These are phyloP conservation scores for Leishmania lainsoni DNA, from an alignment of 208 protist genomes.

Conservation along the genomic window DNA sequence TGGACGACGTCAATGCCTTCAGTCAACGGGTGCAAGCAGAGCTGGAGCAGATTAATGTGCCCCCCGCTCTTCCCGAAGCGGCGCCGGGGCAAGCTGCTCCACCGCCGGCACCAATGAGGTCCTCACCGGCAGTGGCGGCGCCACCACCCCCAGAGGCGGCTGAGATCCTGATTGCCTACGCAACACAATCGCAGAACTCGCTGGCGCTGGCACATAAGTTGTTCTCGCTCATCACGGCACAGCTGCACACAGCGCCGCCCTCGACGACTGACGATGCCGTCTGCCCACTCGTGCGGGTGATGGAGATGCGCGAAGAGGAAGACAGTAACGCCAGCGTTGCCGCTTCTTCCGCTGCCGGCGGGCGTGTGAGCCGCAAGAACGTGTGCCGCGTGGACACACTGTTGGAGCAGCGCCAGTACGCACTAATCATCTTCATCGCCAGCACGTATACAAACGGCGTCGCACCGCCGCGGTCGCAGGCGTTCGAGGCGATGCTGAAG, in stretches of 20 bases:
- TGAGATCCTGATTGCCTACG: slow-evolving; percentile 73
- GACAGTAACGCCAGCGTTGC: neutral
- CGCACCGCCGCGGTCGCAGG: slow-evolving; percentile 61
- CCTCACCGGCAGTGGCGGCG: neutral
- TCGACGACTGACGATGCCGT: neutral
- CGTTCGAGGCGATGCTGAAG: slow-evolving; percentile 71
- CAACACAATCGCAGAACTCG: slow-evolving; percentile 60
- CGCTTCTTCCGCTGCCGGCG: neutral
- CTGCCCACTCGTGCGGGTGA: slow-evolving; percentile 19
- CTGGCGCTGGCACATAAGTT: slow-evolving; percentile 69
- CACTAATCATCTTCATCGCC: slow-evolving; percentile 68
- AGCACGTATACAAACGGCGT: slow-evolving; percentile 83
- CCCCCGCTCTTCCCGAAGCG: neutral
- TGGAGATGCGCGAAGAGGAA: slow-evolving; percentile 38
- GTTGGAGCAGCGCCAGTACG: slow-evolving; percentile 45
- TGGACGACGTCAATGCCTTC: neutral
- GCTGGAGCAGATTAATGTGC: slow-evolving; percentile 7
- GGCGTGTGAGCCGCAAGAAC: slow-evolving; percentile 7
- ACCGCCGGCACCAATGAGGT: neutral
- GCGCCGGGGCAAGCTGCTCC: neutral
- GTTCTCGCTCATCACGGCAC: slow-evolving; percentile 36
- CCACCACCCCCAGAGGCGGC: neutral
- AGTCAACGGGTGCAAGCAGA: slow-evolving; percentile 9
- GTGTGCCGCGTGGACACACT: slow-evolving; percentile 53
- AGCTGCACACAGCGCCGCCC: slow-evolving; percentile 18